Percentiles rank a stretch among this genome's conserved stretches.
phyloP scores from a whole-genome alignment of 192 early-diverging fungal genomes.

The Coemansia sp. region DNA sequence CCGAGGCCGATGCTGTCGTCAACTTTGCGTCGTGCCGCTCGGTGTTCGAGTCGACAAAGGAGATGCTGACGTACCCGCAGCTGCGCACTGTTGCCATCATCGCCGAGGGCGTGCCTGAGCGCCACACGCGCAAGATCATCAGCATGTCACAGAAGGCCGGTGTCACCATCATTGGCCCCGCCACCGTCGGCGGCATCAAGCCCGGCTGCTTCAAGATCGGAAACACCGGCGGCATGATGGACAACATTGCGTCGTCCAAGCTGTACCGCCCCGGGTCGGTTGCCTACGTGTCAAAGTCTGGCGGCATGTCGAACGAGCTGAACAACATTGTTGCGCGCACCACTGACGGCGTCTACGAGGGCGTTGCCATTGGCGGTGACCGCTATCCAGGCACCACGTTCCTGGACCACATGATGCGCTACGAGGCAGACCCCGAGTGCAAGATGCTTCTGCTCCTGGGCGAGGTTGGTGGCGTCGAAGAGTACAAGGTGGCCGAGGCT shows the following conservation, averaged over 20 bases:
- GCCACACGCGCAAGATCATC: conserved; percentile 89
- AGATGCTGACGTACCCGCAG: conserved; percentile 79
- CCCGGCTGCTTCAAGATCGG: conserved; percentile 99
- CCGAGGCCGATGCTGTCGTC: conserved; percentile 91
- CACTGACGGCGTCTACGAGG: conserved; percentile 97
- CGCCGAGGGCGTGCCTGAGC: conserved; percentile 98
- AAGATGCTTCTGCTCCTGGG: conserved; percentile 95
- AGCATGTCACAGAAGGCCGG: conserved; percentile 74
- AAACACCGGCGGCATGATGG: conserved; percentile 99
- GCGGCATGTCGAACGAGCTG: conserved; percentile 99
- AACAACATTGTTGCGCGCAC: conserved; percentile 98
- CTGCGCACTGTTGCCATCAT: conserved; percentile 97
- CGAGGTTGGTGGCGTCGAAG: conserved; percentile 98
- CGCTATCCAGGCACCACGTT: conserved; percentile 98
- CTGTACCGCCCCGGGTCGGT: conserved; percentile 96
- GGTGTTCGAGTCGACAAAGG: conserved; percentile 88
- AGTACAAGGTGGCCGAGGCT: conserved; percentile 92
- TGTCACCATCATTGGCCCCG: conserved; percentile 93
- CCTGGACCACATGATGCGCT: conserved; percentile 96
- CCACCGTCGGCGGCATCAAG: conserved; percentile 99
- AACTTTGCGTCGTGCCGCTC: conserved; percentile 98
- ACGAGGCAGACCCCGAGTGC: conserved; percentile 86
- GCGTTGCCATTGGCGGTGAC: conserved; percentile 98
- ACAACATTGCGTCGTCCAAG: conserved; percentile 97
- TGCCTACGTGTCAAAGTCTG: conserved; percentile 97